phyloP scores from a whole-genome alignment of 495 filamentous ascomycete species.

The Lasiosphaeris hirsuta region DNA sequence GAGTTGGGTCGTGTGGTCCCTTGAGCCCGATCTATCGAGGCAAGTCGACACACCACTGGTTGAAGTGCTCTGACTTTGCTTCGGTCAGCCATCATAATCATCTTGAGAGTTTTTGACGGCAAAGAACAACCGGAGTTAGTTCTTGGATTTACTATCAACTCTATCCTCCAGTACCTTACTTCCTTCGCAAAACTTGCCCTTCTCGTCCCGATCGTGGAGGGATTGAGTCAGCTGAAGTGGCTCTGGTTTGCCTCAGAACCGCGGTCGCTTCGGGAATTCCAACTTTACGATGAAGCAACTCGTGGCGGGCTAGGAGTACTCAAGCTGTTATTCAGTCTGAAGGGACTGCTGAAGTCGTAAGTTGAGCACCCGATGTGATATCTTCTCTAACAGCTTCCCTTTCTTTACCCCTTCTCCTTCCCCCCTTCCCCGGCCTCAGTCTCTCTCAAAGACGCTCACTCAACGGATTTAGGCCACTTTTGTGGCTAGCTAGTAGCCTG shows the following conservation, averaged over 20 bases:
- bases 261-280: background rate
- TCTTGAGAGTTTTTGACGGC: background rate
- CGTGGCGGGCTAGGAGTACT: background rate
- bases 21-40: too few species aligned
- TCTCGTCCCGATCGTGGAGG: constrained; percentile 3
- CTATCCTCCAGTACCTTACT: constrained; percentile 3
- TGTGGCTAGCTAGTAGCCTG: background rate
- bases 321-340: background rate
- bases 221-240: constrained; percentile 2
- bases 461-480: background rate
- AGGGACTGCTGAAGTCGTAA: background rate
- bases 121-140: background rate
- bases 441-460: too few species aligned
- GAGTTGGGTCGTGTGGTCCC: too few species aligned
- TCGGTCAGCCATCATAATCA: background rate
- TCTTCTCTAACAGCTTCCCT: too few species aligned
- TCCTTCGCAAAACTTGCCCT: constrained; percentile 3
- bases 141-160: constrained; percentile 6
- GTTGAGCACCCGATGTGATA: too few species aligned
- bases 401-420: too few species aligned
- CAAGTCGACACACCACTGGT: too few species aligned
- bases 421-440: too few species aligned
- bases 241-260: constrained; percentile 1
- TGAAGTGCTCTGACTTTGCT: too few species aligned
- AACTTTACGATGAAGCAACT: constrained; percentile 1